Base-by-base conservation (phyloP, 177 flowering plant genomes). In the Vitis hybrid region DNA sequence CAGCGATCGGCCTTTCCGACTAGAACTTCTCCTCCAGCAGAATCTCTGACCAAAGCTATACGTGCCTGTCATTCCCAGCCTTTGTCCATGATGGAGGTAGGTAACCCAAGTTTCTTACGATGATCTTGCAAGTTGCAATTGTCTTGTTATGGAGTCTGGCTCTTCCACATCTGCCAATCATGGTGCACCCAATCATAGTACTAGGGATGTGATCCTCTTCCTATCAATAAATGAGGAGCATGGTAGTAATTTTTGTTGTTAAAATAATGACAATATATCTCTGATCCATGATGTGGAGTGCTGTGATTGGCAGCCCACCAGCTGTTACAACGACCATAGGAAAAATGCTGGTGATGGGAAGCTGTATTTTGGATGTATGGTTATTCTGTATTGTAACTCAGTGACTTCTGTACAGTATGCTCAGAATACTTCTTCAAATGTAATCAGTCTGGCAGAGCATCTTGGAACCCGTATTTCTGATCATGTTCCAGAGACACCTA, bases 381-480 rank as follows among this genome's bases (percentile, higher is more conserved):
- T 1, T 4, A 48, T 20, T 60, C 9, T 19, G 50, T 26, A 64
- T 64, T 26, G 10, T 64, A 18, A 64, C 63, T 74, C 11, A n/a
- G 16, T 75, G 45, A 18, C 57, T 75, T 83, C 55, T 67, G 60
- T 78, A 67, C 94, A 92, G 97, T 82, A 78, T 81, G 83, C 83
- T 12, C 88, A 87, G 76, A 87, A 74, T 80, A 57, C 73, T 50
- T 65, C 86, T 62, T 74, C 97, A 62, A 86, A 78, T 70, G 70
- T 91, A 67, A 85, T 87, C 60, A 96, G 95, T 76, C 85, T 96
- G 77, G 99, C 99, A 2, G 99, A 96, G 80, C 93, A 93, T 82
- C 97, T 96, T 31, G 95, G 99, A 22, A 86, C 98, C 5, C 86
- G 86, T 53, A 87, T 93, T n/a, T 82, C 91, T 16, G 98, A 93